These are phyloP conservation scores for Geranium rotundifolium DNA, from an alignment of 345 rosid species.

Conservation along the genomic window DNA sequence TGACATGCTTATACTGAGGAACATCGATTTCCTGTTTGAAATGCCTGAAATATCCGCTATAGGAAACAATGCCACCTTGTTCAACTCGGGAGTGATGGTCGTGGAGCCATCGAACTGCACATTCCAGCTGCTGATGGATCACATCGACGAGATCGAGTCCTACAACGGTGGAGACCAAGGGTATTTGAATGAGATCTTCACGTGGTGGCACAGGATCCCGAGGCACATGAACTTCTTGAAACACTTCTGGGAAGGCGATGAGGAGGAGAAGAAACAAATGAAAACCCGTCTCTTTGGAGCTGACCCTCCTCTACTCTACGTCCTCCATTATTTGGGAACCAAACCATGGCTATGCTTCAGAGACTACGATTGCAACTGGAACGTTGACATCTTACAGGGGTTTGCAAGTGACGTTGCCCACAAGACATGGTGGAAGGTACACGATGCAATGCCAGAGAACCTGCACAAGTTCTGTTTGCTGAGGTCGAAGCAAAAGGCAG, in stretches of 20 bases:
- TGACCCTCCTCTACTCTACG: slow-evolving; percentile 72
- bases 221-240: slow-evolving; percentile 88
- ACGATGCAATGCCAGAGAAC: slow-evolving; percentile 65
- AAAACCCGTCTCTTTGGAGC: slow-evolving; percentile 66
- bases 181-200: slow-evolving; percentile 74
- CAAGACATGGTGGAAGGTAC: slow-evolving; percentile 77
- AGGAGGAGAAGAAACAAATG: slow-evolving; percentile 54
- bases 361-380: slow-evolving; percentile 96
- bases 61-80: slow-evolving; percentile 67
- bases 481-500: slow-evolving; percentile 74
- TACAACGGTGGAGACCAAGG: slow-evolving; percentile 97
- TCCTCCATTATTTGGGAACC: slow-evolving; percentile 70
- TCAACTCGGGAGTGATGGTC: slow-evolving; percentile 90
- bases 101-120: slow-evolving; percentile 78
- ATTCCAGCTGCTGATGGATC: slow-evolving; percentile 72
- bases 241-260: slow-evolving; percentile 95
- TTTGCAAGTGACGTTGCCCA: slow-evolving; percentile 79
- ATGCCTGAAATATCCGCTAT: slow-evolving; percentile 79
- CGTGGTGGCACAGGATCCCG: slow-evolving; percentile 98
- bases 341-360: slow-evolving; percentile 89
- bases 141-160: slow-evolving; percentile 67
- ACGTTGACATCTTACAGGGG: slow-evolving; percentile 62
- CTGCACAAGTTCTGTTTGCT: slow-evolving; percentile 64
- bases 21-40: slow-evolving; percentile 78
- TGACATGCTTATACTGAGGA: slow-evolving; percentile 73